Conservation (phyloP, 352 stramenopile species). For the Thraustotheca clavata region DNA sequence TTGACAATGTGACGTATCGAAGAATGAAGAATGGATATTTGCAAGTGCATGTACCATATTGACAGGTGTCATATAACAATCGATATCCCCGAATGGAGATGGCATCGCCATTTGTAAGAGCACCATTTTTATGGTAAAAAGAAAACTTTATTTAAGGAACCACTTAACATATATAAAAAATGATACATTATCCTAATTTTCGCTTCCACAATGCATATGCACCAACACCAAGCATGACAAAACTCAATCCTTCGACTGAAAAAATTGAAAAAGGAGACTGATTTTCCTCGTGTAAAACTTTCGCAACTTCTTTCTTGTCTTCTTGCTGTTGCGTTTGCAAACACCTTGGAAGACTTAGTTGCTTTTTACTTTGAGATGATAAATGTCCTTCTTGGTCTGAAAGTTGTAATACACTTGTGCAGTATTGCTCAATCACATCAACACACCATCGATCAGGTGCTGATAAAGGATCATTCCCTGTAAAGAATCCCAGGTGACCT, state of each 20-base stretch:
- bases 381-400: not conserved
- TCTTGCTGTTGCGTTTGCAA: not conserved
- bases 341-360: not conserved
- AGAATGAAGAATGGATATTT: no score
- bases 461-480: conserved; percentile 22
- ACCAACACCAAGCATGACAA: not conserved
- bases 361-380: not conserved
- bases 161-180: not conserved
- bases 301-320: not conserved
- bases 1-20: no score
- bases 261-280: not conserved
- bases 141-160: not conserved
- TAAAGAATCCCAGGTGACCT: conserved; percentile 64
- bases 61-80: no score
- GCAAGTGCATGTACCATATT: no score
- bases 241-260: not conserved
- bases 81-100: no score
- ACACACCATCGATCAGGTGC: conserved; percentile 2
- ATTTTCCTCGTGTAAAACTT: not conserved
- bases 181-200: not conserved
- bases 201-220: not conserved
- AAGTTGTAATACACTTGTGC: not conserved
- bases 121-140: not conserved
- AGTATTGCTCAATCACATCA: conserved; percentile 12
- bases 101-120: not conserved